Percentiles rank a stretch among this genome's conserved stretches.
Evolutionary conservation across 495 filamentous ascomycete species (phyloP).

Genomic region (Hypoxylon rickii): DNA sequence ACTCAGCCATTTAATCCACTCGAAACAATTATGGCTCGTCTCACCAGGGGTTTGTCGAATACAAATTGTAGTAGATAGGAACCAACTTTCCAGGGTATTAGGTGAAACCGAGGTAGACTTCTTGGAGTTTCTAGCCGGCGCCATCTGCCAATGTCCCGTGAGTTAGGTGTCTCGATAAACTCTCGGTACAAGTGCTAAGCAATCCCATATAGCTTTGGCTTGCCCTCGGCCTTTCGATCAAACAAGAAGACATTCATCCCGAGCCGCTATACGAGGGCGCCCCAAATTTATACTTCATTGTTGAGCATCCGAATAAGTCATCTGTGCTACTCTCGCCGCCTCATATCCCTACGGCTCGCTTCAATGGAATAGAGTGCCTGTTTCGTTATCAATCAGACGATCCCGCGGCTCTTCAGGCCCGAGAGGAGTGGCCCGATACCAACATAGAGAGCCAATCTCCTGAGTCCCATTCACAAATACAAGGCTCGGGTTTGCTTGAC

Average conservation of each 20-base stretch:
- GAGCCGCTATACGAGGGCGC: conserved; percentile 21
- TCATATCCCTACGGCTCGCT: conserved; percentile 36
- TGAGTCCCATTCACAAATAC: background rate
- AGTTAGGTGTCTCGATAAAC: conserved; percentile 2
- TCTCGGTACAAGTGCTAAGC: conserved; percentile 10
- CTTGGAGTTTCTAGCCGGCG: conserved; percentile 30
- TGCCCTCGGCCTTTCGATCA: conserved; percentile 25
- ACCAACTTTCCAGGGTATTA: background rate
- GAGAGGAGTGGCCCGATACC: background rate
- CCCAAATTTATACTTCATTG: conserved; percentile 38
- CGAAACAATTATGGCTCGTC: conserved; percentile 36
- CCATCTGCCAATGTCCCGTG: conserved; percentile 32
- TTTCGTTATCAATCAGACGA: conserved; percentile 20
- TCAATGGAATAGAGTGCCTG: conserved; percentile 40
- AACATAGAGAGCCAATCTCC: background rate
- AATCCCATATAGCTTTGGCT: conserved; percentile 29
- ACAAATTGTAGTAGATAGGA: conserved; percentile 27
- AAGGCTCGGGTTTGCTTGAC: conserved; percentile 6
- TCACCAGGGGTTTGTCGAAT: conserved; percentile 36
- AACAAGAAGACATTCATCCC: conserved; percentile 29
- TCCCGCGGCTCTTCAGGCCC: background rate
- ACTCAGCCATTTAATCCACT: conserved; percentile 21
- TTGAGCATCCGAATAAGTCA: conserved; percentile 38
- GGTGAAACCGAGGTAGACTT: conserved; percentile 19
- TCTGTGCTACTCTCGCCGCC: conserved; percentile 37